Conservation (phyloP, 2,329 filamentous ascomycete genomes). For the Neurospora sp. region DNA sequence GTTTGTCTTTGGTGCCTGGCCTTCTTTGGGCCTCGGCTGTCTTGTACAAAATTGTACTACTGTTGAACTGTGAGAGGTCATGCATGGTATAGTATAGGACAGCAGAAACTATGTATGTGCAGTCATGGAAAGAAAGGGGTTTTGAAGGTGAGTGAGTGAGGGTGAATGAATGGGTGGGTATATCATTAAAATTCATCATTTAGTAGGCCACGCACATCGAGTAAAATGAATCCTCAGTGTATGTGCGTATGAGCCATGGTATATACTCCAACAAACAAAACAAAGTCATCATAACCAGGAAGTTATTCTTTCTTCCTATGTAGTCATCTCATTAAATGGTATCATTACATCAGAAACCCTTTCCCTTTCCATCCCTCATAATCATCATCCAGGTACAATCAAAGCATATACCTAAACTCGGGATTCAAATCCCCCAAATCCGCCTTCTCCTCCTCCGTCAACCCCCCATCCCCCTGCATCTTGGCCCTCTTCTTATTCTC, state of each 20-base stretch:
- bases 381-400: background rate
- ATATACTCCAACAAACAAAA: background rate
- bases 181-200: background rate
- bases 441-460: conserved; percentile 27
- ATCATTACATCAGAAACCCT: background rate
- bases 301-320: background rate
- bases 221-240: background rate
- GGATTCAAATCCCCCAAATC: conserved; percentile 31
- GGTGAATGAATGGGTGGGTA: background rate
- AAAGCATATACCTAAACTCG: conserved; percentile 28
- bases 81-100: no score
- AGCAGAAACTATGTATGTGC: background rate
- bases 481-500: conserved; percentile 53
- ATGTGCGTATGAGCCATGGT: background rate
- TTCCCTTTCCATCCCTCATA: background rate
- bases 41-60: background rate
- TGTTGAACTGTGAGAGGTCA: no score
- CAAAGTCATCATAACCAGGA: background rate
- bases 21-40: no score
- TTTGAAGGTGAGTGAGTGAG: background rate
- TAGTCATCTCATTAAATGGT: background rate
- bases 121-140: background rate
- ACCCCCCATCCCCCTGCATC: conserved; percentile 13
- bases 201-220: background rate
- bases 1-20: no score